phyloP scores from a whole-genome alignment of 2,329 filamentous ascomycete species.

The Arthroderma sp. region DNA sequence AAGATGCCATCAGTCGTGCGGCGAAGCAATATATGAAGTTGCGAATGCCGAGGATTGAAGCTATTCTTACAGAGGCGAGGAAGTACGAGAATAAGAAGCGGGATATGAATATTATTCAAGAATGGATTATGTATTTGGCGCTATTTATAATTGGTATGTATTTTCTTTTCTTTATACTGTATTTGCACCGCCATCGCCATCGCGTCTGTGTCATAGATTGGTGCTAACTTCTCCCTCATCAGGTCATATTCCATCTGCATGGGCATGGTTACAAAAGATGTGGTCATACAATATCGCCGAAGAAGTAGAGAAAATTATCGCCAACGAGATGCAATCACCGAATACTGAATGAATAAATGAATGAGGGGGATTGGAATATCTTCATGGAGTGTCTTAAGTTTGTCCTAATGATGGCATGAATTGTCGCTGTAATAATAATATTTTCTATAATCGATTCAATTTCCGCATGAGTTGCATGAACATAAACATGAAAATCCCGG shows the following conservation, averaged over 20 bases:
- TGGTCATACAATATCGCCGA: conserved; percentile 10
- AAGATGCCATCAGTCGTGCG: conserved; percentile 16
- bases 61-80: conserved; percentile 21
- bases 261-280: conserved; percentile 5
- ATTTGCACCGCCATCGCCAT: too few relatives aligned
- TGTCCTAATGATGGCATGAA: too few relatives aligned
- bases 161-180: neutral
- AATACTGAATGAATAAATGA: too few relatives aligned
- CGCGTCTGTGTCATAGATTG: too few relatives aligned
- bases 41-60: conserved; percentile 22
- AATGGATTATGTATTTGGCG: conserved; percentile 26
- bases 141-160: conserved; percentile 24
- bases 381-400: too few relatives aligned
- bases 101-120: conserved; percentile 21
- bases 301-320: conserved; percentile 8
- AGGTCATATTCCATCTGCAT: neutral
- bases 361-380: too few relatives aligned
- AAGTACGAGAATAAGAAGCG: conserved; percentile 23
- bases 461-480: too few relatives aligned
- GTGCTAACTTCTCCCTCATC: too few relatives aligned
- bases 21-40: conserved; percentile 22
- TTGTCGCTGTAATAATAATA: too few relatives aligned
- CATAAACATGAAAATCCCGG: too few relatives aligned
- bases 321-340: neutral
- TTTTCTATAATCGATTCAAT: too few relatives aligned